Percentiles rank a stretch among this genome's conserved stretches.
Evolutionary conservation across 139 green algal species (phyloP).

Genomic region (Chlamydomonas incerta): DNA sequence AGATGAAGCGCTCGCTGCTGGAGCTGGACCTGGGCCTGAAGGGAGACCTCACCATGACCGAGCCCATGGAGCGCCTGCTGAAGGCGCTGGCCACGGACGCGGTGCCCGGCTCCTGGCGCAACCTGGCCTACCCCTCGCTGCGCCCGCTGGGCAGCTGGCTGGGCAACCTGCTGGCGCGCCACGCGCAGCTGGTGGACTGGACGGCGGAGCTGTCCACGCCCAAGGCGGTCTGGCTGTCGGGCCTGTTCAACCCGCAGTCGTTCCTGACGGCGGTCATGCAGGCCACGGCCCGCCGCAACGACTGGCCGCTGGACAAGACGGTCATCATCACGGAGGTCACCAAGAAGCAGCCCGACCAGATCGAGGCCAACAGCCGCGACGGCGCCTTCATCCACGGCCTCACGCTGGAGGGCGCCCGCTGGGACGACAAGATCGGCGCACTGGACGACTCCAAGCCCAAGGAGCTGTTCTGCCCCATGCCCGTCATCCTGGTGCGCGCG

Average conservation of each 20-base stretch:
- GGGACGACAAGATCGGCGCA: slow-evolving; percentile 88
- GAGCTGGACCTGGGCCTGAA: slow-evolving; percentile 95
- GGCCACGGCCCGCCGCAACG: slow-evolving; percentile 89
- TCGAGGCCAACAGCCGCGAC: slow-evolving; percentile 86
- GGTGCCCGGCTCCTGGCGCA: slow-evolving; percentile 82
- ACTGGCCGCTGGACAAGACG: slow-evolving; percentile 92
- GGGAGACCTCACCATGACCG: slow-evolving; percentile 92
- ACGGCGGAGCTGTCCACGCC: slow-evolving; percentile 81
- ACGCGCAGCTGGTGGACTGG: slow-evolving; percentile 90
- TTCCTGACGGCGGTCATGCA: slow-evolving; percentile 96
- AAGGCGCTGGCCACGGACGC: slow-evolving; percentile 73
- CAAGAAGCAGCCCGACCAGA: slow-evolving; percentile 86
- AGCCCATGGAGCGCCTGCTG: slow-evolving; percentile 90
- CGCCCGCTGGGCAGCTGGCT: slow-evolving; percentile 79
- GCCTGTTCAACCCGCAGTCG: slow-evolving; percentile 94
- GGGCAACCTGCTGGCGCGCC: slow-evolving; percentile 80
- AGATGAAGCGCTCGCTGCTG: slow-evolving; percentile 84
- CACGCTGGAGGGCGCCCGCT: slow-evolving; percentile 91
- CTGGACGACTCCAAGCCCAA: slow-evolving; percentile 90
- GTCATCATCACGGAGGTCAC: slow-evolving; percentile 86
- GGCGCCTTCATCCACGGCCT: slow-evolving; percentile 91
- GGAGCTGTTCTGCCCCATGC: slow-evolving; percentile 91
- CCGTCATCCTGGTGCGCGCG: slow-evolving; percentile 83
- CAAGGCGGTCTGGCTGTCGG: slow-evolving; percentile 88
- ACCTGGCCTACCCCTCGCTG: slow-evolving; percentile 86